A percentile compares a stretch with the other conserved stretches of the same genome.
phyloP scores from a whole-genome alignment of 305 asterid genomes.

The Rubia occidens region DNA sequence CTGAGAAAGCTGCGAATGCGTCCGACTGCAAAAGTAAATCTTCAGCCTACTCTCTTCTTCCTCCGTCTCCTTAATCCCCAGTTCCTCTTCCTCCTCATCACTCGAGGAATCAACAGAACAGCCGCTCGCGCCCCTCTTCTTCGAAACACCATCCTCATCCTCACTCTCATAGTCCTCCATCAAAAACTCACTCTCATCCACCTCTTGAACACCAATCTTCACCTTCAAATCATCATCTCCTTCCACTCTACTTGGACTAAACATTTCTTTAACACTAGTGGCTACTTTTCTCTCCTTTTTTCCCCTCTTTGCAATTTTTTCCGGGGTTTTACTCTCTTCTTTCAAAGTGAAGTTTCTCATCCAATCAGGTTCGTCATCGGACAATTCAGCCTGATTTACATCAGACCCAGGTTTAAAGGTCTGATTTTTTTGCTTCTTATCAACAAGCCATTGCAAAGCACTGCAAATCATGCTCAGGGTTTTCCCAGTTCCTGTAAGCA shows the following conservation, averaged over 20 bases:
- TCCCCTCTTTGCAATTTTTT: constrained; percentile 24
- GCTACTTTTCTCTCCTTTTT: constrained; percentile 15
- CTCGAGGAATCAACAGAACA: constrained; percentile 42
- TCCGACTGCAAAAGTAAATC: constrained; percentile 85
- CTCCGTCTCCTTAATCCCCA: constrained; percentile 34
- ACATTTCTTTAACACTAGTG: constrained; percentile 31
- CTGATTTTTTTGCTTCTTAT: constrained; percentile 36
- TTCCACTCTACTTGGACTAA: constrained; percentile 15
- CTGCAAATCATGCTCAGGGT: constrained; percentile 93
- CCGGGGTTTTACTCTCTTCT: constrained; percentile 30
- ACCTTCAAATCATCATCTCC: constrained; percentile 26
- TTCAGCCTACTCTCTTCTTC: constrained; percentile 50
- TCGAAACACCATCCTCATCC: constrained; percentile 43
- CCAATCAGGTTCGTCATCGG: constrained; percentile 92
- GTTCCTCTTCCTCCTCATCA: constrained; percentile 62
- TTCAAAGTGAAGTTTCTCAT: constrained; percentile 54
- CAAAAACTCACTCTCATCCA: constrained; percentile 64
- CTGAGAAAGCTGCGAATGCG: constrained; percentile 98
- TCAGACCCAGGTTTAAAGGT: constrained; percentile 8
- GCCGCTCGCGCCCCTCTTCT: constrained; percentile 46
- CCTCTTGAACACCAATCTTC: constrained; percentile 33
- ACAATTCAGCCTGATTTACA: constrained; percentile 20
- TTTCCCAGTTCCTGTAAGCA: constrained; percentile 83
- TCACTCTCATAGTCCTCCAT: constrained; percentile 79
- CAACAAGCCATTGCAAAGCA: constrained; percentile 93